Percentiles rank a stretch among this genome's conserved stretches.
Evolutionary conservation across 2,329 filamentous ascomycete species (phyloP).

Genomic region (Dactylellina cionopaga): DNA sequence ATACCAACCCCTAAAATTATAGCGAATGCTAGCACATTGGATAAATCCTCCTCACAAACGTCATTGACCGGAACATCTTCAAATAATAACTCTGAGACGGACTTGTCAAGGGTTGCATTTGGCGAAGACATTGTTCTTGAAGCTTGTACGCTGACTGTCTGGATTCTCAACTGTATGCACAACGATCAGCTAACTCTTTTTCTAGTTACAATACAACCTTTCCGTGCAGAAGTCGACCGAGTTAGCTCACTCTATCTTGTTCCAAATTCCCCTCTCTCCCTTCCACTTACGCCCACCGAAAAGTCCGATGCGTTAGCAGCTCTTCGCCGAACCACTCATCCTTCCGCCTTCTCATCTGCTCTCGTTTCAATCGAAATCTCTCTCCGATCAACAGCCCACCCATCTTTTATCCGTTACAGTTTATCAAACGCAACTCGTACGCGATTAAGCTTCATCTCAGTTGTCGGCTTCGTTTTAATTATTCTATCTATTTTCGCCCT

Average conservation of each 20-base stretch:
- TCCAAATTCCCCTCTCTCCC: conserved; percentile 50
- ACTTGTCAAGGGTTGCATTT: conserved; percentile 23
- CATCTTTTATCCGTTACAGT: conserved; percentile 54
- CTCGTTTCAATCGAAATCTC: conserved; percentile 52
- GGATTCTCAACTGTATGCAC: not conserved
- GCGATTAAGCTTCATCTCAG: conserved; percentile 39
- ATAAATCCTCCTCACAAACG: not conserved
- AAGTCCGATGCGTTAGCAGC: conserved; percentile 51
- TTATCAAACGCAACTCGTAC: conserved; percentile 45
- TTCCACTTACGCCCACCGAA: conserved; percentile 54
- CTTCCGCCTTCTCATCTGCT: conserved; percentile 53
- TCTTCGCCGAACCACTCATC: conserved; percentile 55
- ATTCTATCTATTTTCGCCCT: conserved; percentile 30
- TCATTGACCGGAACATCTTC: conserved; percentile 2
- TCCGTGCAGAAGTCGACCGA: conserved; percentile 54
- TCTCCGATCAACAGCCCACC: conserved; percentile 54
- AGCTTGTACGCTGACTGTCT: conserved; percentile 25
- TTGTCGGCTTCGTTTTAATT: conserved; percentile 16
- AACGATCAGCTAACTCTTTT: too few species aligned
- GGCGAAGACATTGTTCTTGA: conserved; percentile 37
- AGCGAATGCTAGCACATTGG: not conserved
- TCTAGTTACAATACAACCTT: conserved; percentile 56
- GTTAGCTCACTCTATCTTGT: conserved; percentile 54
- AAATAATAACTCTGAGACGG: conserved; percentile 6
- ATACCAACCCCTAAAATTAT: not conserved